A percentile compares a stretch with the other conserved stretches of the same genome.
Conservation (phyloP, 345 rosid genomes). For the Triadica sebifera region DNA sequence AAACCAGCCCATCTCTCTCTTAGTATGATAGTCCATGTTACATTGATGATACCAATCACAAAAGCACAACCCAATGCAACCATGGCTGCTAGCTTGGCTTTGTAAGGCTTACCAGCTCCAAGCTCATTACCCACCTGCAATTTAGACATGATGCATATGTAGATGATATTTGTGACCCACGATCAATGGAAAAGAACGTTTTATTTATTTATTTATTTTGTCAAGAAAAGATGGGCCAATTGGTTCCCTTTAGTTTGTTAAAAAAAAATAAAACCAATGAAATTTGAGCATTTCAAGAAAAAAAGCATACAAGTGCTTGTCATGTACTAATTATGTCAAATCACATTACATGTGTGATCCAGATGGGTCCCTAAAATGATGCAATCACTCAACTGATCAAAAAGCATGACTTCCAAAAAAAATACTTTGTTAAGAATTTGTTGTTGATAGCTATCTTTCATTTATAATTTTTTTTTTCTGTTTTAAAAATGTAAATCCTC, state of each 20-base stretch:
- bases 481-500: constrained; percentile 1
- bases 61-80: constrained; percentile 87
- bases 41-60: constrained; percentile 65
- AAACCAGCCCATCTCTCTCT: constrained; percentile 73
- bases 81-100: constrained; percentile 76
- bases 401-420: constrained; percentile 6
- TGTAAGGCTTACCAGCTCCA: constrained; percentile 85
- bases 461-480: not conserved
- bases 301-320: constrained; percentile 20
- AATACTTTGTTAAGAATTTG: not conserved
- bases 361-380: constrained; percentile 26
- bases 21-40: constrained; percentile 71
- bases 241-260: constrained; percentile 23
- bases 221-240: not conserved
- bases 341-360: constrained; percentile 34
- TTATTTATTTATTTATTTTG: not conserved
- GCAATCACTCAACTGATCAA: constrained; percentile 31
- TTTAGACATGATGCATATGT: not conserved
- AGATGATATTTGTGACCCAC: not conserved
- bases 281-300: constrained; percentile 19
- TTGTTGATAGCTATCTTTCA: not conserved
- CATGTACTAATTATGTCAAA: constrained; percentile 28
- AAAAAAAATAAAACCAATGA: constrained; percentile 5
- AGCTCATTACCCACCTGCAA: constrained; percentile 97
- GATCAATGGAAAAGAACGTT: not conserved